Conservation (phyloP, 371 early-diverging fungal species). For the Conidiobolus incongruus region DNA sequence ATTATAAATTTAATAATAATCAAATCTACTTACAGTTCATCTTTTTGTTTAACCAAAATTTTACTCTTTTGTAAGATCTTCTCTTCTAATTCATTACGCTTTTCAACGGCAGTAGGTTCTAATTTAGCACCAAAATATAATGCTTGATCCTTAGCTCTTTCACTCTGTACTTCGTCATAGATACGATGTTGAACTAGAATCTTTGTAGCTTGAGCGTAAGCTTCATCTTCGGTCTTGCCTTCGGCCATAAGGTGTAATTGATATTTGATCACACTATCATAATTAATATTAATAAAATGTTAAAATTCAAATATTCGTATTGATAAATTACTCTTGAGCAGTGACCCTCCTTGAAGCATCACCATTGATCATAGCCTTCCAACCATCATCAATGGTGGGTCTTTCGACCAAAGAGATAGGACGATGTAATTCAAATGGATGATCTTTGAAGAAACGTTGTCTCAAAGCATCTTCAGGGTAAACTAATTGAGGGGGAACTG, state of each 20-base stretch:
- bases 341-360: background rate
- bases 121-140: background rate
- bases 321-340: background rate
- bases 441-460: constrained; percentile 60
- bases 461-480: constrained; percentile 78
- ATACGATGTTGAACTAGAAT: background rate
- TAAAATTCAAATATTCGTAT: too few species aligned
- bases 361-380: background rate
- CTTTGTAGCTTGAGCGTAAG: constrained; percentile 36
- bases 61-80: background rate
- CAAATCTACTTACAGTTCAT: background rate
- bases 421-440: constrained; percentile 60
- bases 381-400: constrained; percentile 10
- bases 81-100: background rate
- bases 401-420: constrained; percentile 38
- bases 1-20: background rate
- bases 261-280: constrained; percentile 40
- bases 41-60: background rate
- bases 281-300: background rate
- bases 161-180: background rate
- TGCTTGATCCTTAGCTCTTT: background rate
- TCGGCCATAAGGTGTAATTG: constrained; percentile 48
- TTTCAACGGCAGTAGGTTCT: background rate
- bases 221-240: constrained; percentile 37
- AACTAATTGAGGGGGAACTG: constrained; percentile 32